Evolutionary conservation across 148 eudicot genomes (phyloP).

Genomic region (Silene uniflora): DNA sequence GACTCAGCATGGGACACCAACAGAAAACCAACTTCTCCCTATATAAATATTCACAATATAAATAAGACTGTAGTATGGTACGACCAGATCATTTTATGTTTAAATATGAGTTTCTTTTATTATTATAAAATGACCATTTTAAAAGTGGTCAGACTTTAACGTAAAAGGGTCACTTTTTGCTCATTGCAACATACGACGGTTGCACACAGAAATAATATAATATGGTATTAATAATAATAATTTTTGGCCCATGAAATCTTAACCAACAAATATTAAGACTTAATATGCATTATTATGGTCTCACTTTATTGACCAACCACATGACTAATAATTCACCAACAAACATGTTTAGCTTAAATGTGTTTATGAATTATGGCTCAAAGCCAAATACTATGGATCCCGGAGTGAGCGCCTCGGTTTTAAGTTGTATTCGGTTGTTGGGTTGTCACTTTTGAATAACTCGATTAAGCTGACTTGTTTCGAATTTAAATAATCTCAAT

Average conservation of each 20-base stretch:
- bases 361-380: background rate
- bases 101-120: no score
- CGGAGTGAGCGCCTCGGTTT: background rate
- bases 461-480: no score
- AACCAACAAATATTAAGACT: conserved; percentile 17
- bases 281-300: background rate
- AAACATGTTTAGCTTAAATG: background rate
- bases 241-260: conserved; percentile 22
- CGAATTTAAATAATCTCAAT: background rate
- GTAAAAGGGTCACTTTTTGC: no score
- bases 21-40: conserved; percentile 22
- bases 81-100: no score
- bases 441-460: background rate
- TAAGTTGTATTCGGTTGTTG: background rate
- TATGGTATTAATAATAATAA: no score
- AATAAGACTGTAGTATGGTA: no score
- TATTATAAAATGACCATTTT: no score
- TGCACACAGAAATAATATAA: no score
- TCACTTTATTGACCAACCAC: conserved; percentile 19
- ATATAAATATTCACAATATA: no score
- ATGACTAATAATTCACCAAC: conserved; percentile 23
- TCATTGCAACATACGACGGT: no score
- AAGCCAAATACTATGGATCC: background rate
- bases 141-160: no score
- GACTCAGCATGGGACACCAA: conserved; percentile 42